A percentile compares a stretch with the other conserved stretches of the same genome.
Evolutionary conservation across 345 rosid species (phyloP).

Genomic region (Stellera chamaejasme): DNA sequence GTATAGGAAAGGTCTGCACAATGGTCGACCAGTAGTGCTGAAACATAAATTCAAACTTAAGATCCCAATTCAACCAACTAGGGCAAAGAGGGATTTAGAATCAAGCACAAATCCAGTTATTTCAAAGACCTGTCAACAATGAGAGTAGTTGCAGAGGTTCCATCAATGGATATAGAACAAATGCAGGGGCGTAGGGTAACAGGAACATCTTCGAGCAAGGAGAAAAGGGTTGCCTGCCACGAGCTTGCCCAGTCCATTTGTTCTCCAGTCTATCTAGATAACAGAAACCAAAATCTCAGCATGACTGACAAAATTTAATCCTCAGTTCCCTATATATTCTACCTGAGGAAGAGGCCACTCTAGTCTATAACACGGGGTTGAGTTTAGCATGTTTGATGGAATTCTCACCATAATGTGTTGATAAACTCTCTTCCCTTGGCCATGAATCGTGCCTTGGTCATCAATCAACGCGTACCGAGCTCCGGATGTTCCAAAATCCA

Average conservation of each 20-base stretch:
- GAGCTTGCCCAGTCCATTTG: constrained; percentile 62
- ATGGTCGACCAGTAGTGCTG: constrained; percentile 63
- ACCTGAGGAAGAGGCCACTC: constrained; percentile 2
- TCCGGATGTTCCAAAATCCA: constrained; percentile 97
- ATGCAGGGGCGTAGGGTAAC: constrained; percentile 42
- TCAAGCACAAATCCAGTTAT: not conserved
- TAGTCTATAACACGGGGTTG: not conserved
- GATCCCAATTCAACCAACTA: constrained; percentile 3
- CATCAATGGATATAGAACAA: constrained; percentile 74
- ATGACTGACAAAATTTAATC: not conserved
- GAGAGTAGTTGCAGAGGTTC: constrained; percentile 89
- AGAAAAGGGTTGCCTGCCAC: constrained; percentile 68
- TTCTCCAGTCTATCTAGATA: constrained; percentile 76
- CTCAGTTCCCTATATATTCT: not conserved
- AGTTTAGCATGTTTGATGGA: not conserved
- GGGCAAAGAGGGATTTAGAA: not conserved
- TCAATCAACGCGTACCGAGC: constrained; percentile 76
- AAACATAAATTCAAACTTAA: constrained; percentile 10
- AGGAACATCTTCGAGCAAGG: constrained; percentile 64
- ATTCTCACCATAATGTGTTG: constrained; percentile 38
- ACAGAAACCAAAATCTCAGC: constrained; percentile 29
- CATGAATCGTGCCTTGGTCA: constrained; percentile 42
- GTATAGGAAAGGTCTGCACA: constrained; percentile 71
- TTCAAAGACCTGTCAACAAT: constrained; percentile 55
- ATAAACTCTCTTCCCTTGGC: constrained; percentile 68